Evolutionary conservation across 768 basidiomycete species (phyloP).

Genomic region (Collybia nuda): DNA sequence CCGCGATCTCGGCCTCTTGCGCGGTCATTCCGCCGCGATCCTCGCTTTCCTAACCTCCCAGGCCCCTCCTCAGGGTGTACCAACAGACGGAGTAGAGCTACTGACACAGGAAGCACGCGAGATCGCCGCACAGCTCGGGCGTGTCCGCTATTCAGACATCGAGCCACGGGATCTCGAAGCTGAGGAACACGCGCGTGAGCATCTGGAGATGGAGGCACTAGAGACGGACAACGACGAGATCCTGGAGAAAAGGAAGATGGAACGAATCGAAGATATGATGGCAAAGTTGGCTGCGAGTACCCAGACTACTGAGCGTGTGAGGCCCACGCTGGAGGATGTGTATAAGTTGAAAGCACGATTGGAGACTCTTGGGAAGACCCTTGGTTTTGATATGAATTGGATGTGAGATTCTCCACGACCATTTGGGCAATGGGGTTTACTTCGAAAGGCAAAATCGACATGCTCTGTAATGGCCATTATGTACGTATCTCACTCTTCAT

Average conservation of each 20-base stretch:
- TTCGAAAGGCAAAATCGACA: too few species aligned
- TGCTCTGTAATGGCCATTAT: too few species aligned
- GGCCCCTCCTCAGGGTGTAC: background rate
- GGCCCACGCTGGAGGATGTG: slow-evolving; percentile 42
- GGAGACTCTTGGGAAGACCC: slow-evolving; percentile 22
- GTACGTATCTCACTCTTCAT: too few species aligned
- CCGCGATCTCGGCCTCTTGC: slow-evolving; percentile 71
- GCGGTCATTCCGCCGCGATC: slow-evolving; percentile 69
- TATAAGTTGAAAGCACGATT: slow-evolving; percentile 35
- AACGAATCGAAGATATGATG: slow-evolving; percentile 57
- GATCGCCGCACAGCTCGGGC: slow-evolving; percentile 55
- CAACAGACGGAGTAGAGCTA: slow-evolving; percentile 9
- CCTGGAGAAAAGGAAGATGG: slow-evolving; percentile 47
- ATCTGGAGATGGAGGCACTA: slow-evolving; percentile 44
- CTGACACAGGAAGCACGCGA: slow-evolving; percentile 46
- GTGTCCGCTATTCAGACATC: slow-evolving; percentile 69
- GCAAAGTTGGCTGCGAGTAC: slow-evolving; percentile 35
- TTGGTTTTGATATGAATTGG: slow-evolving; percentile 29
- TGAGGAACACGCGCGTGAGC: slow-evolving; percentile 71
- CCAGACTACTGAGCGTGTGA: slow-evolving; percentile 11
- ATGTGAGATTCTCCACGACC: slow-evolving; percentile 9
- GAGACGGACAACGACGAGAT: slow-evolving; percentile 41
- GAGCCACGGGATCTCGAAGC: slow-evolving; percentile 77
- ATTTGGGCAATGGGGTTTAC: too few species aligned
- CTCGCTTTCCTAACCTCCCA: slow-evolving; percentile 52